Base-by-base conservation (phyloP, 306 rosid genomes). In the Pyrus bretschneideri region DNA sequence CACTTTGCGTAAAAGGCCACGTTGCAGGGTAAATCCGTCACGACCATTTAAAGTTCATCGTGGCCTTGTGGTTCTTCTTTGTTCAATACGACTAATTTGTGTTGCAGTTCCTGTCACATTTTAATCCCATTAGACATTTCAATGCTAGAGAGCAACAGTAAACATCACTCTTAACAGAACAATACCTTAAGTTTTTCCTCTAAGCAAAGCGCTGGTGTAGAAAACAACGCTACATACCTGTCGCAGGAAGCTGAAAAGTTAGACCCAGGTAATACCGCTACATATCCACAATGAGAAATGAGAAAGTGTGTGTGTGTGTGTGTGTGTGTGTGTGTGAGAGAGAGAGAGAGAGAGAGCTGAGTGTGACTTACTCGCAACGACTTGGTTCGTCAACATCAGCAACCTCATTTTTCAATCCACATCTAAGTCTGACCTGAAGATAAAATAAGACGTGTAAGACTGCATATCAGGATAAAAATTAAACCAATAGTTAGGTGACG, bases 341-440 rank as follows among this genome's bases (percentile, higher is more conserved):
- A 67, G 74, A 22, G 58, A 40, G 76, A 42, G 30, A 58, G 72
- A 52, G 14, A 22, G 69, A 25, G 52, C 42, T 4, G 52, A 1
- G 54, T 0, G 19, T 17, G 29, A 76, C 95, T 70, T 87, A 96
- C 99, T 96, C 99, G 99, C 99, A 96, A 9, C 98, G 97, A 75
- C 98, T 96, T 67, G 99, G 99, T 84, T 96, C 97, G 77, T 91
- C 99, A 71, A 96, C 96, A 70, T 96, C 98, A 44, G 97, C 75
- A 67, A 96, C 80, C 87, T 88, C 99, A 76, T 91, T 83, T 70
- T 84, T 87, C 92, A 96, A 71, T 76, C 99, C 99, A 35, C 99
- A 96, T 84, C 75, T 91, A 79, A 96, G 87, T 83, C 62, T 92
- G 79, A 91, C 93, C 99, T 96, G 96, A 70, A 70, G 76, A 74